Conservation (phyloP, 495 filamentous ascomycete genomes). For the Rhizodiscina lignyota region DNA sequence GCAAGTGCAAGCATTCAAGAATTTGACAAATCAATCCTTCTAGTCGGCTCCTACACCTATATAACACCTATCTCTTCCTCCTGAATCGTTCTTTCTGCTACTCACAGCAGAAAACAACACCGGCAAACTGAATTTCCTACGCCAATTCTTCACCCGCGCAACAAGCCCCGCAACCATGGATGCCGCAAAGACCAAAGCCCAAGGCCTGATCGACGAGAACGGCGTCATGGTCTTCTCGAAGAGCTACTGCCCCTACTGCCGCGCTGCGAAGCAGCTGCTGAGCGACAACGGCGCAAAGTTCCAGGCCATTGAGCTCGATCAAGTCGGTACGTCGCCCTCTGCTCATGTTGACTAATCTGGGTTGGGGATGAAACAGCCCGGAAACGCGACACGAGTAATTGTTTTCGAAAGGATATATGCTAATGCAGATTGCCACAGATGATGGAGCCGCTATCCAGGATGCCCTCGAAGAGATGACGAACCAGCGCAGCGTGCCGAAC, state of each 20-base stretch:
- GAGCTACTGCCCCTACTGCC: constrained; percentile 93
- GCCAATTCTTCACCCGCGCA: constrained; percentile 53
- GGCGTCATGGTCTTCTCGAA: constrained; percentile 92
- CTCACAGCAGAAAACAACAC: constrained; percentile 4
- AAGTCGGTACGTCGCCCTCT: constrained; percentile 42
- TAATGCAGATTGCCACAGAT: too few species aligned
- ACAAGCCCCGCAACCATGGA: constrained; percentile 53
- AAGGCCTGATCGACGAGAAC: constrained; percentile 81
- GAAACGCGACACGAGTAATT: too few species aligned
- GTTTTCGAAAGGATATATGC: too few species aligned
- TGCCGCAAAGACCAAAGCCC: constrained; percentile 71
- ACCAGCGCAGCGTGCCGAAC: constrained; percentile 82
- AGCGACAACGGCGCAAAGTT: constrained; percentile 53
- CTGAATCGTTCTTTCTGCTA: too few species aligned
- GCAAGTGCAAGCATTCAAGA: too few species aligned
- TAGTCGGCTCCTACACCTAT: too few species aligned
- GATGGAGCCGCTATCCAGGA: constrained; percentile 73
- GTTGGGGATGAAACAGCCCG: not conserved
- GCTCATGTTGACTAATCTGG: too few species aligned
- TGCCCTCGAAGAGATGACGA: constrained; percentile 62
- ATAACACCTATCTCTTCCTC: too few species aligned
- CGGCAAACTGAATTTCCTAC: constrained; percentile 43
- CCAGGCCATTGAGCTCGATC: constrained; percentile 65
- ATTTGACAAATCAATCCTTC: too few species aligned
- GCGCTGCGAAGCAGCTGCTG: constrained; percentile 57